Evolutionary conservation across 2,329 filamentous ascomycete genomes (phyloP).

Genomic region (Aureobasidium uvarum): DNA sequence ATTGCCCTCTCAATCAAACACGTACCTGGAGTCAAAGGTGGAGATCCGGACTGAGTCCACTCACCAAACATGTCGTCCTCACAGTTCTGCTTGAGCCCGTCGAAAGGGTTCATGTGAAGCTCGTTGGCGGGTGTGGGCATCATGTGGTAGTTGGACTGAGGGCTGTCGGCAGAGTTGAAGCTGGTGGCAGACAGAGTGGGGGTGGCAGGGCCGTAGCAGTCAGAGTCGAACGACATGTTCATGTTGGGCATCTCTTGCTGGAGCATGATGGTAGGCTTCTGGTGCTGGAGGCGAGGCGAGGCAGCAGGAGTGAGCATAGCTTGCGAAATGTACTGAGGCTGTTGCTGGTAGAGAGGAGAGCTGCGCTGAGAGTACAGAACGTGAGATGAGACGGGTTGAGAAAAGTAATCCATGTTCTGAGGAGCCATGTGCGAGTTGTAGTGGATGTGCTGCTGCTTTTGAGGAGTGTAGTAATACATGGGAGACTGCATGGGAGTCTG

Average conservation of each 20-base stretch:
- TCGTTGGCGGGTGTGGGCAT: constrained; percentile 81
- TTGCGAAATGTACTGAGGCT: constrained; percentile 57
- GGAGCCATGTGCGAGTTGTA: constrained; percentile 44
- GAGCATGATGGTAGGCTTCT: constrained; percentile 71
- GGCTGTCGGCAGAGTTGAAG: constrained; percentile 81
- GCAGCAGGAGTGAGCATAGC: constrained; percentile 70
- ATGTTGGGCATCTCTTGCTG: constrained; percentile 57
- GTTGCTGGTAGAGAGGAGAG: constrained; percentile 42
- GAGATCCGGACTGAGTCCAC: constrained; percentile 74
- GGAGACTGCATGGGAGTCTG: constrained; percentile 62
- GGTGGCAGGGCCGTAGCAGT: constrained; percentile 79
- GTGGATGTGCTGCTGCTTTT: constrained; percentile 40
- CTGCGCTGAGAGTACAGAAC: constrained; percentile 30
- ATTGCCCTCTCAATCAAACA: constrained; percentile 24
- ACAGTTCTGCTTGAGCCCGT: constrained; percentile 67
- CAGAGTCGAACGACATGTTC: constrained; percentile 66
- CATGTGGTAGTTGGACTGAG: constrained; percentile 69
- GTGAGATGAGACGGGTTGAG: constrained; percentile 32
- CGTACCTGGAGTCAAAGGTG: constrained; percentile 89
- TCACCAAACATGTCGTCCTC: constrained; percentile 70
- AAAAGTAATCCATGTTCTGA: constrained; percentile 49
- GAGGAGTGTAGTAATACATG: constrained; percentile 85
- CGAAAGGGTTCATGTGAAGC: constrained; percentile 72
- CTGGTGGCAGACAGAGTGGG: constrained; percentile 85
- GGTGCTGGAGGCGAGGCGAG: constrained; percentile 69